A percentile compares a stretch with the other conserved stretches of the same genome.
Evolutionary conservation across 176 grass and related monocot species (phyloP).

Genomic region (Aegilops sharonensis): DNA sequence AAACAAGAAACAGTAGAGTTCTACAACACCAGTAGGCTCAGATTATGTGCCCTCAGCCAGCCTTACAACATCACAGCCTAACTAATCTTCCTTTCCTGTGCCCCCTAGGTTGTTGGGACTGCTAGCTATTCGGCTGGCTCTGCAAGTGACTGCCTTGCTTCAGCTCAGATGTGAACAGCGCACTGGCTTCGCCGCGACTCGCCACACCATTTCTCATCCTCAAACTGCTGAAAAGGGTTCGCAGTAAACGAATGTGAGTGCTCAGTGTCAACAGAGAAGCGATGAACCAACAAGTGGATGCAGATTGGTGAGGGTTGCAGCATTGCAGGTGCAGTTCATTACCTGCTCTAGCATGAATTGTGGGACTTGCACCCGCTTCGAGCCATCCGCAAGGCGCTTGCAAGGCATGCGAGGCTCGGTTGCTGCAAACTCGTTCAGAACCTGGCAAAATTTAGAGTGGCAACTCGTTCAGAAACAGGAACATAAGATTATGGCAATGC

Average conservation of each 20-base stretch:
- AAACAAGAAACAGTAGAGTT: not conserved
- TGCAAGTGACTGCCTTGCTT: not conserved
- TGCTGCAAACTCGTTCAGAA: slow-evolving; percentile 66
- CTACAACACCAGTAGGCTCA: not conserved
- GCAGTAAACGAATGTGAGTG: not conserved
- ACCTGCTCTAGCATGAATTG: slow-evolving; percentile 57
- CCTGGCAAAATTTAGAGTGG: slow-evolving; percentile 33
- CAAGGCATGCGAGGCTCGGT: slow-evolving; percentile 37
- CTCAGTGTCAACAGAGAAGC: not conserved
- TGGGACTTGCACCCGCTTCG: slow-evolving; percentile 81
- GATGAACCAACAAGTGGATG: not conserved
- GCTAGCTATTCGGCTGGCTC: not conserved
- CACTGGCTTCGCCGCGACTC: slow-evolving; percentile 28
- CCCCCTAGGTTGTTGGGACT: not conserved
- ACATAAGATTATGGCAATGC: not conserved
- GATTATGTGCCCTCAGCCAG: not conserved
- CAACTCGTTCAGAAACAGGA: not conserved
- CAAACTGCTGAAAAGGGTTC: slow-evolving; percentile 21
- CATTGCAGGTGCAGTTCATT: not conserved
- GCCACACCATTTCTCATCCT: slow-evolving; percentile 41
- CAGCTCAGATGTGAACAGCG: slow-evolving; percentile 44
- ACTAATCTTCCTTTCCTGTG: not conserved
- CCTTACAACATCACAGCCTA: not conserved
- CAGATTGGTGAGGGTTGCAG: not conserved
- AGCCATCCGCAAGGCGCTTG: slow-evolving; percentile 81